Percentiles rank a stretch among this genome's conserved stretches.
phyloP scores from a whole-genome alignment of 768 basidiomycete species.

The Kwoniella sp. region DNA sequence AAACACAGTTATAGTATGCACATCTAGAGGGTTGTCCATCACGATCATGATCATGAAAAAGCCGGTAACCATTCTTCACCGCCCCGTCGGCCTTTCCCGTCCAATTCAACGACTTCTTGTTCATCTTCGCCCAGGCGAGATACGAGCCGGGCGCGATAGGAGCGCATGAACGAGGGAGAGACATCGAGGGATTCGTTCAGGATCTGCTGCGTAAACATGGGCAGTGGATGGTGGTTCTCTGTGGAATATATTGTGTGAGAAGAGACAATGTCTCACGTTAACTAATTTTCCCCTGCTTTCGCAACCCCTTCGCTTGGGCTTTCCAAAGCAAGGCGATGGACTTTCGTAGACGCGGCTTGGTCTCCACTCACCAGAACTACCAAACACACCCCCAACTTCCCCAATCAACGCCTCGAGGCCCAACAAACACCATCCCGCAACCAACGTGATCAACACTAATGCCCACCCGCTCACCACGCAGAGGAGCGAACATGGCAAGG shows the following conservation, averaged over 20 bases:
- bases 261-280: too few species aligned
- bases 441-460: slow-evolving; percentile 39
- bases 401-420: slow-evolving; percentile 53
- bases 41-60: slow-evolving; percentile 17
- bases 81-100: slow-evolving; percentile 27
- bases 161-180: slow-evolving; percentile 35
- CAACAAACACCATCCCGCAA: slow-evolving; percentile 53
- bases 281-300: too few species aligned
- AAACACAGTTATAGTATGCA: not conserved
- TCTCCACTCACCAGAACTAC: slow-evolving; percentile 44
- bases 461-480: slow-evolving; percentile 42
- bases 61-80: slow-evolving; percentile 42
- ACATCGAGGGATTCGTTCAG: slow-evolving; percentile 43
- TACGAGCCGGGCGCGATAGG: slow-evolving; percentile 34
- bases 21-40: not conserved
- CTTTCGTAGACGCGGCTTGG: too few species aligned
- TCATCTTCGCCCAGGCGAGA: slow-evolving; percentile 31
- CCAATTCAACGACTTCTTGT: slow-evolving; percentile 33
- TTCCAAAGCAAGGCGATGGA: too few species aligned
- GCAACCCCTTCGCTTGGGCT: too few species aligned
- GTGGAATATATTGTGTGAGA: too few species aligned
- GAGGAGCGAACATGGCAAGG: slow-evolving; percentile 48
- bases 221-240: slow-evolving; percentile 52
- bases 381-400: slow-evolving; percentile 55
- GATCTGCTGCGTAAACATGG: slow-evolving; percentile 44